Evolutionary conservation across 2,329 filamentous ascomycete species (phyloP).

Genomic region (Pseudocercospora fijiensis): DNA sequence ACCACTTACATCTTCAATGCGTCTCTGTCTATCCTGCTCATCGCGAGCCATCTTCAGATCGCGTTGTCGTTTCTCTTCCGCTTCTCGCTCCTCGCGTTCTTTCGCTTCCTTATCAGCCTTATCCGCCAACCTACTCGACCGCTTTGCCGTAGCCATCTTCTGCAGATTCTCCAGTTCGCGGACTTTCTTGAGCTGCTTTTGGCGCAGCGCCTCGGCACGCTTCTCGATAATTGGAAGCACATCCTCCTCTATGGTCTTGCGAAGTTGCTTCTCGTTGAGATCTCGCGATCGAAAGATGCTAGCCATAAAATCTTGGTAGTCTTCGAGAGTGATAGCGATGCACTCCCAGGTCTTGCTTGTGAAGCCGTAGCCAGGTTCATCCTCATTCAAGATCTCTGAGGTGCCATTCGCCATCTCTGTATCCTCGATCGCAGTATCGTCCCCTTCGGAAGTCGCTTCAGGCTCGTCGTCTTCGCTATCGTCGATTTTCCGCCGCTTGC

Average conservation of each 20-base stretch:
- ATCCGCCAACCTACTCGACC: slow-evolving; percentile 83
- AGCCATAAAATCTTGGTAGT: slow-evolving; percentile 71
- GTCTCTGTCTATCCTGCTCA: slow-evolving; percentile 60
- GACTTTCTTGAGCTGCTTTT: slow-evolving; percentile 71
- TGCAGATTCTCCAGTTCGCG: slow-evolving; percentile 78
- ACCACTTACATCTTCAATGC: slow-evolving; percentile 60
- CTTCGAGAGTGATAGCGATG: slow-evolving; percentile 74
- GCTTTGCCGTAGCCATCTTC: slow-evolving; percentile 88
- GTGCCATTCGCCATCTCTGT: slow-evolving; percentile 36
- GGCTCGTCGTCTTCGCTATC: slow-evolving; percentile 46
- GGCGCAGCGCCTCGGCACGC: slow-evolving; percentile 65
- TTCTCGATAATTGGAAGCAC: slow-evolving; percentile 83
- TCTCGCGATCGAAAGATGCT: slow-evolving; percentile 75
- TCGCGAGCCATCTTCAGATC: slow-evolving; percentile 64
- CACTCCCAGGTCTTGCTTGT: slow-evolving; percentile 88
- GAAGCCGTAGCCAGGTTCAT: slow-evolving; percentile 55
- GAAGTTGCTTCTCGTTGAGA: slow-evolving; percentile 77
- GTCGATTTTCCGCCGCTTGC: slow-evolving; percentile 68
- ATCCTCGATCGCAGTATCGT: slow-evolving; percentile 43
- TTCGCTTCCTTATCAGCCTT: slow-evolving; percentile 76
- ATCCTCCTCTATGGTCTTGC: slow-evolving; percentile 69
- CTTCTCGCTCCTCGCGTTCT: slow-evolving; percentile 69
- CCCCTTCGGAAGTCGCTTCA: slow-evolving; percentile 45
- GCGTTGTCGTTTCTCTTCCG: slow-evolving; percentile 62
- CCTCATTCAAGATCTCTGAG: slow-evolving; percentile 32